Conservation (phyloP, 2,329 filamentous ascomycete genomes). For the Colletotrichum agaves region DNA sequence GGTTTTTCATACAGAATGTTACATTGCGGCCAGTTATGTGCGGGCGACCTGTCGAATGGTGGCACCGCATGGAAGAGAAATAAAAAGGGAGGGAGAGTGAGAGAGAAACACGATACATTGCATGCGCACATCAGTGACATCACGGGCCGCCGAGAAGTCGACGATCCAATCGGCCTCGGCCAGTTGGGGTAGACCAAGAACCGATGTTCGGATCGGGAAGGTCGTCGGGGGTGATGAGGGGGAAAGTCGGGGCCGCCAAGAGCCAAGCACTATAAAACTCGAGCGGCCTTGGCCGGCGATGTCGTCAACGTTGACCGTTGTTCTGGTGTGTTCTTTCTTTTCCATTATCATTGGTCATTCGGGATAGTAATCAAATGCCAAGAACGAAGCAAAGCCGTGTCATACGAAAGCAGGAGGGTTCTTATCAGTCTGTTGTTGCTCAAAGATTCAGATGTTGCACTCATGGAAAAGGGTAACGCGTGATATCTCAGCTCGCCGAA, state of each 20-base stretch:
- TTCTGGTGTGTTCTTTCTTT: not conserved
- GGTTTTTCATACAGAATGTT: not conserved
- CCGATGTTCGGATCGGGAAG: conserved; percentile 33
- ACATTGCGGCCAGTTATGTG: not conserved
- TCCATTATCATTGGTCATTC: not conserved
- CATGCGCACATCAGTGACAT: too few species aligned
- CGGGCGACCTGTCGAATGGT: not conserved
- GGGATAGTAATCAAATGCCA: too few species aligned
- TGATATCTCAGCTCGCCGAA: too few species aligned
- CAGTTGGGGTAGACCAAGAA: conserved; percentile 11
- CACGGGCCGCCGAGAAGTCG: conserved; percentile 24
- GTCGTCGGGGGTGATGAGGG: conserved; percentile 27
- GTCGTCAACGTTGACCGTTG: conserved; percentile 6
- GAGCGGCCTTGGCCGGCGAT: not conserved
- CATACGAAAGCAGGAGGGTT: too few species aligned
- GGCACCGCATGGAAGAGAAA: not conserved
- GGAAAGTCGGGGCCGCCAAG: conserved; percentile 33
- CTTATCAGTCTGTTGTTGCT: too few species aligned
- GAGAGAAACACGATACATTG: not conserved
- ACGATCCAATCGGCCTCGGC: conserved; percentile 22
- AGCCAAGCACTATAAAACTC: conserved; percentile 26
- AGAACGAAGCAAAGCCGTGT: too few species aligned
- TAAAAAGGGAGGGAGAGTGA: too few species aligned
- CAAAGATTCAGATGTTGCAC: too few species aligned
- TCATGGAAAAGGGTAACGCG: too few species aligned